Evolutionary conservation across 2,329 filamentous ascomycete genomes (phyloP), one percentile per base, ranked within the genome.

Genomic region (Cordyceps javanica): DNA sequence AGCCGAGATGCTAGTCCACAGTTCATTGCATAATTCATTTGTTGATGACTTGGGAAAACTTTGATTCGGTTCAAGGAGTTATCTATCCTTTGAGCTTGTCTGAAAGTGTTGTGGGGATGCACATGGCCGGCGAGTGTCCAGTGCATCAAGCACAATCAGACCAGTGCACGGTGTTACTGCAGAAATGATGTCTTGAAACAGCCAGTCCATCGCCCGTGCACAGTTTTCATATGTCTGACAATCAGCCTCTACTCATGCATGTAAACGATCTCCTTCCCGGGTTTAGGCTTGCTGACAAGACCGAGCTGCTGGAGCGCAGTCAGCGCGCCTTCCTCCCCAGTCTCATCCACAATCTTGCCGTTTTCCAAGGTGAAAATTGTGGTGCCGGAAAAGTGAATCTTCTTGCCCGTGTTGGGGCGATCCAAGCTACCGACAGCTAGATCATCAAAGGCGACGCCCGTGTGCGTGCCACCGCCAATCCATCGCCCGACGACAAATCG

Each of bases 341-440:
- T 21, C 41, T 62, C 60, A n/a, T 62, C 60, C 19, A 61, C 28
- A 26, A 62, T 62, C 36, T 62, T 62, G 8, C 56, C 60, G 52
- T 58, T 52, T 21, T 38, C n/a, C 5, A 60, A 23, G 16, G 36
- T 61, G 38, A 58, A 62, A 19, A 61, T 60, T 41, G 58, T 62
- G 8, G 58, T 62, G 14, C 58, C 60, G 10, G 60, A 59, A 50
- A 60, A 60, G 16, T 50, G 39, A 59, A 62, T 62, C 34, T 60
- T 45, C 44, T 62, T 62, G 9, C 59, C 59, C n/a, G 57, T 51
- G 8, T 62, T 60, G 25, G 60, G 44, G 1, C 23, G 13, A 1
- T 46, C 44, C 6, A 62, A 34, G 21, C 44, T 55, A 5, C 60
- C 60, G 9, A 62, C 50, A 28, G 59, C 44, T 7, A 62, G 41